Base-by-base conservation (phyloP, 2,329 filamentous ascomycete species). In the Cordyceps fumosorosea region DNA sequence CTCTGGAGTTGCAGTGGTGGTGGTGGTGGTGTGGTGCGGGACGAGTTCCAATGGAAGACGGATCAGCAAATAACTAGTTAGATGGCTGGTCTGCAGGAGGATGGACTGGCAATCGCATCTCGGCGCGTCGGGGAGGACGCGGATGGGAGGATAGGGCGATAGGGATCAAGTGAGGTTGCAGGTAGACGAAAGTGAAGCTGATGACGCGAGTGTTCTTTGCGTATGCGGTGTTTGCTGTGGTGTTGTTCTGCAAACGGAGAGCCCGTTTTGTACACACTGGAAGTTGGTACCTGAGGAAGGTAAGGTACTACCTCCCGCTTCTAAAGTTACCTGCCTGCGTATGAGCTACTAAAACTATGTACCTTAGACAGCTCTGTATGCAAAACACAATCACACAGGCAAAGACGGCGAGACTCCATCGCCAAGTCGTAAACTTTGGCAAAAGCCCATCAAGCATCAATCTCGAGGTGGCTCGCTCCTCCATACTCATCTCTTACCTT, bases 231-330 rank as follows among this genome's bases (percentile, higher is more conserved):
- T 26, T 50, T 37, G 16, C 56, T 16, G 20, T 50, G 56, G 56
- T 58, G 45, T 58, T 50, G 56, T 32, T 24, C 7, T 48, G 56
- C 56, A 58, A 58, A 45, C 40, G 16, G 40, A 24, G 42, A 51
- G 18, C 29, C n/a, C 18, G 29, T 51, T 20, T 8, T 14, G 42
- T 45, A 45, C 14, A 16, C 7, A 47, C 44, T 20, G 40, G 14
- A n/a, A 18, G 40, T 44, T n/a, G 18, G 40, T 44, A n/a, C 40
- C 16, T 44, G 16, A 18, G 5, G 14, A 42, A 16, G 7, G 14
- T 51, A n/a, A 0, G 3, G 16, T 29, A 24, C 48, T 51, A 14
- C 45, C 45, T 48, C 6, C 5, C 45, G n/a, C 16, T 29, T 29
- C 26, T 29, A 5, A 29, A 7, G n/a, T n/a, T n/a, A n/a, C n/a